A percentile compares a stretch with the other conserved stretches of the same genome.
Evolutionary conservation across 306 rosid species (phyloP).

Genomic region (Rosa lucieae): DNA sequence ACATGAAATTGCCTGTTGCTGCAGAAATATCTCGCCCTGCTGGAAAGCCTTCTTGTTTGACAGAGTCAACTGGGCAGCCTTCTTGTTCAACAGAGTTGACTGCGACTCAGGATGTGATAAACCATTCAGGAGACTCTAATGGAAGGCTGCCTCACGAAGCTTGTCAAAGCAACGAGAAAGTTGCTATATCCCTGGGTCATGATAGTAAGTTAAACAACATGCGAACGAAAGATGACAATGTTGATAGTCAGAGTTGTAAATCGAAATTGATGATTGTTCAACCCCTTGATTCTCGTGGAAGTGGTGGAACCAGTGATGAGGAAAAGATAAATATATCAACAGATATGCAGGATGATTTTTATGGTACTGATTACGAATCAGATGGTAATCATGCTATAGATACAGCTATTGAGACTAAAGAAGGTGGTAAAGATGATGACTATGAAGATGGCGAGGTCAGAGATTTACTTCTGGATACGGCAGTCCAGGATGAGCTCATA

Average conservation of each 20-base stretch:
- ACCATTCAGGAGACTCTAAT: constrained; percentile 24
- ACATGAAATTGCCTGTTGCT: constrained; percentile 14
- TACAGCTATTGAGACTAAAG: constrained; percentile 45
- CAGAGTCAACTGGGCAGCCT: constrained; percentile 36
- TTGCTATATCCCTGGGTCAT: constrained; percentile 27
- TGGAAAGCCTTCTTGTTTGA: constrained; percentile 34
- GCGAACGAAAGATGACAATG: constrained; percentile 31
- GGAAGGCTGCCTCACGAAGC: constrained; percentile 33
- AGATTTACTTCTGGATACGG: constrained; percentile 43
- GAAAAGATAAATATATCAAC: constrained; percentile 69
- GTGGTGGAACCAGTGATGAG: constrained; percentile 68
- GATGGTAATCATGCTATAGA: constrained; percentile 70
- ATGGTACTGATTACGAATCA: constrained; percentile 71
- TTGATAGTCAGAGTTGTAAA: constrained; percentile 31
- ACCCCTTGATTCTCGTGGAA: constrained; percentile 35
- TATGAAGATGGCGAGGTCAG: constrained; percentile 90
- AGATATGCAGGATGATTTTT: constrained; percentile 62
- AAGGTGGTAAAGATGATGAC: constrained; percentile 54
- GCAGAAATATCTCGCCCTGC: constrained; percentile 22
- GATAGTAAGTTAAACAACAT: constrained; percentile 31
- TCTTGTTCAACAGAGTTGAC: constrained; percentile 37
- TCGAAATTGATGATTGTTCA: constrained; percentile 46
- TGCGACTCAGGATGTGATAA: constrained; percentile 24
- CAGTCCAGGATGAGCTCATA: constrained; percentile 34
- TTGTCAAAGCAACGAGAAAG: constrained; percentile 35